Conservation (phyloP, 2,329 filamentous ascomycete species). For the Monilinia fructigena region DNA sequence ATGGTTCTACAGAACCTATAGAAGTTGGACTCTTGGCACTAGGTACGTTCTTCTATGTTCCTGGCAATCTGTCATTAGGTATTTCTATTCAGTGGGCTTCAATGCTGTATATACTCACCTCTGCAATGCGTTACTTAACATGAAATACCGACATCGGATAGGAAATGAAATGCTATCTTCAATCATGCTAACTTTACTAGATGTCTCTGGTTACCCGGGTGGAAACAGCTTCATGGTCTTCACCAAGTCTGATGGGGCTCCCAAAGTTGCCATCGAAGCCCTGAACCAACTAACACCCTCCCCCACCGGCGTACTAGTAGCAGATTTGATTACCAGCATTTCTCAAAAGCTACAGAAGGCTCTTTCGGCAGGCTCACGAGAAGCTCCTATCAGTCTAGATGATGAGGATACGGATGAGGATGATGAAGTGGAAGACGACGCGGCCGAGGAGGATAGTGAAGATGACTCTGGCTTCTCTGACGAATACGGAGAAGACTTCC, state of each 20-base stretch:
- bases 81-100: neutral
- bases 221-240: slow-evolving; percentile 53
- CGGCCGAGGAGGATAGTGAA: slow-evolving; percentile 29
- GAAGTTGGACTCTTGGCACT: slow-evolving; percentile 35
- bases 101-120: too few relatives aligned
- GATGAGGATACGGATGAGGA: slow-evolving; percentile 34
- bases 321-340: slow-evolving; percentile 33
- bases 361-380: slow-evolving; percentile 29
- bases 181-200: slow-evolving; percentile 36
- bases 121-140: neutral
- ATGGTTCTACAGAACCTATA: slow-evolving; percentile 30
- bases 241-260: slow-evolving; percentile 48
- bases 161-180: slow-evolving; percentile 19
- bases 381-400: slow-evolving; percentile 39
- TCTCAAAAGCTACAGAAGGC: slow-evolving; percentile 32
- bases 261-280: slow-evolving; percentile 43
- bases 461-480: slow-evolving; percentile 27
- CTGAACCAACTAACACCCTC: slow-evolving; percentile 35
- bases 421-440: slow-evolving; percentile 33
- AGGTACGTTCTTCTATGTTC: slow-evolving; percentile 26
- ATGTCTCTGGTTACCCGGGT: slow-evolving; percentile 56
- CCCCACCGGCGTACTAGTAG: slow-evolving; percentile 31
- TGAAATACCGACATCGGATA: too few relatives aligned
- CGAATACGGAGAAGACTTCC: slow-evolving; percentile 35
- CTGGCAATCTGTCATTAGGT: neutral